A percentile compares a stretch with the other conserved stretches of the same genome.
phyloP scores from a whole-genome alignment of 306 rosid genomes.

The Vigna nakashimae region DNA sequence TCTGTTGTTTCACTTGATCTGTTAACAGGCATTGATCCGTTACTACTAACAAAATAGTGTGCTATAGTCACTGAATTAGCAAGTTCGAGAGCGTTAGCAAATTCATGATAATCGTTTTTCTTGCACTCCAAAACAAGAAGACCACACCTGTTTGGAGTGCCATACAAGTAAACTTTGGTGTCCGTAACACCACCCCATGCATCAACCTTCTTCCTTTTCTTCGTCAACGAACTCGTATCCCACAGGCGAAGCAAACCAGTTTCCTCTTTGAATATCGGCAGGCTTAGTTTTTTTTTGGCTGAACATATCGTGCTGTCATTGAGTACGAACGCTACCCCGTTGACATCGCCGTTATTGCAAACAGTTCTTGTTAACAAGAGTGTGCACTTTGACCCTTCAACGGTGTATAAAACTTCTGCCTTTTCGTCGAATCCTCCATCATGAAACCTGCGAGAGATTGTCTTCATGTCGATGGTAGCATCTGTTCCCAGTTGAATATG shows the following conservation, averaged over 20 bases:
- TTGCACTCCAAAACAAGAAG: neutral
- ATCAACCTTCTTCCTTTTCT: neutral
- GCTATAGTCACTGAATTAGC: neutral
- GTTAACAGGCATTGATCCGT: neutral
- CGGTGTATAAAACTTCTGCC: neutral
- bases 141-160: neutral
- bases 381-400: neutral
- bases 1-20: neutral
- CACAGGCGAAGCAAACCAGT: too few species aligned
- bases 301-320: too few species aligned
- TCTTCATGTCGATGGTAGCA: too few species aligned
- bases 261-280: accelerated
- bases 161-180: neutral
- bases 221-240: too few species aligned
- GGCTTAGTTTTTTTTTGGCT: accelerated
- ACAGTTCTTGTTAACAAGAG: accelerated
- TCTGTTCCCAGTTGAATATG: too few species aligned
- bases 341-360: too few species aligned
- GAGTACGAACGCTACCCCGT: accelerated
- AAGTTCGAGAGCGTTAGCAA: accelerated
- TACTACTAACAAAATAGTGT: neutral
- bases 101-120: neutral
- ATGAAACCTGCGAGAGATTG: accelerated
- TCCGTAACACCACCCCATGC: neutral
- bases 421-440: accelerated